Conservation (phyloP, 306 rosid genomes). For the Dryas alaskensis region DNA sequence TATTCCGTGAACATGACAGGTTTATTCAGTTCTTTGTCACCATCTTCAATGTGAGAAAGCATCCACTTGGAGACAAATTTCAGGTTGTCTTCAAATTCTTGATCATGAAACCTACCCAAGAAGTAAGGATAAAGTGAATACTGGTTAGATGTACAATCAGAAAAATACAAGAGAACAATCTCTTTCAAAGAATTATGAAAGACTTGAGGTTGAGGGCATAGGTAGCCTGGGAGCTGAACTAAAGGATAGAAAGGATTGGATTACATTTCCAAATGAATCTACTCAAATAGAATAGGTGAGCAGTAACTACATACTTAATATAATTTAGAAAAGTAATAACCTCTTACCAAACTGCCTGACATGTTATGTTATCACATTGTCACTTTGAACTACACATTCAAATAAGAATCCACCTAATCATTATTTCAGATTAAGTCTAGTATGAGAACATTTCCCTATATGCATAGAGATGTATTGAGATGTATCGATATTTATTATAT, state of each 20-base stretch:
- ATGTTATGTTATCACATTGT: too few relatives aligned
- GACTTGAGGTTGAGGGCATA: not conserved
- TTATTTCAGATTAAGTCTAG: not conserved
- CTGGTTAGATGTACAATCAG: not conserved
- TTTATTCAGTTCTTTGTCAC: constrained; percentile 65
- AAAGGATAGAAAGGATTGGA: too few relatives aligned
- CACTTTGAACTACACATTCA: not conserved
- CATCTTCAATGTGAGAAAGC: constrained; percentile 92
- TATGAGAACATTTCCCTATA: not conserved
- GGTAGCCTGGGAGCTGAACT: not conserved
- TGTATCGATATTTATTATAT: not conserved
- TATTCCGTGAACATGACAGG: constrained; percentile 92
- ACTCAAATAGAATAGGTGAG: not conserved
- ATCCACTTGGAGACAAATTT: constrained; percentile 82
- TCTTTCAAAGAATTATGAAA: not conserved
- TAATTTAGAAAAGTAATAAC: not conserved
- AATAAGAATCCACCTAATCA: not conserved
- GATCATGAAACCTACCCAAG: constrained; percentile 56
- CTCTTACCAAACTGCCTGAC: too few relatives aligned
- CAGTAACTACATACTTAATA: not conserved
- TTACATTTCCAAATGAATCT: not conserved
- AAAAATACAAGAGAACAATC: not conserved
- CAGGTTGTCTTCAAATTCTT: constrained; percentile 56
- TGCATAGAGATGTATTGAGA: not conserved
- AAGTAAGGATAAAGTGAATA: not conserved